A percentile compares a stretch with the other conserved stretches of the same genome.
Conservation (phyloP, 805 yeast species). For the Candida lessepsii region DNA sequence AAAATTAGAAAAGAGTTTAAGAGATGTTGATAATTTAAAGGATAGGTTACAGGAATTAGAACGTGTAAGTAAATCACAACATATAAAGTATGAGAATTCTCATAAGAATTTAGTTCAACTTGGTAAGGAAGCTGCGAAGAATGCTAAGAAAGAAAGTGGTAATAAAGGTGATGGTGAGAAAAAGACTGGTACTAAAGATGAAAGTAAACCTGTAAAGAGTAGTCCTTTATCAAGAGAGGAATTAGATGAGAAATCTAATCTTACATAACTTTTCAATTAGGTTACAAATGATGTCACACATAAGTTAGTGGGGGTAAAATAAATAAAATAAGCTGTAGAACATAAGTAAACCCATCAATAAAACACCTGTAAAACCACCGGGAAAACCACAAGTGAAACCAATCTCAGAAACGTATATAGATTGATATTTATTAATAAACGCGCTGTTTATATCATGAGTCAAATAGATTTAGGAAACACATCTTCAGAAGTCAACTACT, state of each 20-base stretch:
- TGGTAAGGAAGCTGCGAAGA: slow-evolving; percentile 12
- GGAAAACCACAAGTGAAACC: no score
- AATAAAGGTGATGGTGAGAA: no score
- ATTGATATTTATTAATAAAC: slow-evolving; percentile 3
- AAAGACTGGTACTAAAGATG: no score
- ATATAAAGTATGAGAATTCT: slow-evolving; percentile 30
- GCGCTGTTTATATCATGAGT: neutral
- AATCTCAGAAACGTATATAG: no score
- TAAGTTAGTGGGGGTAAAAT: no score
- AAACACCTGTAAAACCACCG: no score
- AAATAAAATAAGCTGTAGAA: no score
- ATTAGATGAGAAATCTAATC: neutral
- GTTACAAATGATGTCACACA: no score
- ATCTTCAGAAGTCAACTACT: no score
- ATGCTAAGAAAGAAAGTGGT: neutral
- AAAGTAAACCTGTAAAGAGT: no score
- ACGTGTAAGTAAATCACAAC: slow-evolving; percentile 48
- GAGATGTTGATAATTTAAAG: slow-evolving; percentile 66
- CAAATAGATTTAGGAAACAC: neutral
- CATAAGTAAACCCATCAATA: no score
- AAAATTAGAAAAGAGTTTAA: slow-evolving; percentile 63
- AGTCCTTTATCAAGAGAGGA: neutral
- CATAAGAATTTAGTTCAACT: slow-evolving; percentile 27
- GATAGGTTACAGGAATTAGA: slow-evolving; percentile 66
- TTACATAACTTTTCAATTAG: neutral